These are phyloP conservation scores for Boletus sp. DNA, from an alignment of 1,284 basidiomycete genomes.

Conservation along the genomic window DNA sequence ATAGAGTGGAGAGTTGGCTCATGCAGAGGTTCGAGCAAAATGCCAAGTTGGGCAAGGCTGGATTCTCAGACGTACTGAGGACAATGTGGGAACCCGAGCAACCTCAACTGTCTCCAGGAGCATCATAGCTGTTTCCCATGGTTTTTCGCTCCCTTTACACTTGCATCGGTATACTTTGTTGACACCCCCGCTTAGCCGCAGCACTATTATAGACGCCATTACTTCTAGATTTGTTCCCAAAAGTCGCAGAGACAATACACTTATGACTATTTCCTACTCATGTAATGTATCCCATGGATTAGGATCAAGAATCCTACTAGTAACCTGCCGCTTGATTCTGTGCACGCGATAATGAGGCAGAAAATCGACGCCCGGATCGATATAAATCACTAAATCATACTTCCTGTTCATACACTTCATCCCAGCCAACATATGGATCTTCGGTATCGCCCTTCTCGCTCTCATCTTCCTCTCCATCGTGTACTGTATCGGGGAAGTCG, in stretches of 20 bases:
- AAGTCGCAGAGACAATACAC: conserved; percentile 30
- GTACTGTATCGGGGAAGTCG: conserved; percentile 15
- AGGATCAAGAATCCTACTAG: conserved; percentile 1
- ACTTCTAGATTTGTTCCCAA: conserved; percentile 30
- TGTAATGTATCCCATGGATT: conserved; percentile 26
- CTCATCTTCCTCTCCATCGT: conserved; percentile 34
- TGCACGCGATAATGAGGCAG: neutral
- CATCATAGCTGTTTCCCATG: conserved; percentile 19
- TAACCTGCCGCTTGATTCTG: conserved; percentile 1
- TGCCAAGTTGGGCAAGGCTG: conserved; percentile 82
- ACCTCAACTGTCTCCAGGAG: conserved; percentile 36
- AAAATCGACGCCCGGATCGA: neutral
- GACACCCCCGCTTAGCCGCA: conserved; percentile 12
- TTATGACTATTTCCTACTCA: conserved; percentile 37
- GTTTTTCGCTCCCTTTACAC: conserved; percentile 1
- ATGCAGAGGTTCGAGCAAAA: conserved; percentile 88
- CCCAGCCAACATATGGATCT: conserved; percentile 39
- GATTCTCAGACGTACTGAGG: conserved; percentile 85
- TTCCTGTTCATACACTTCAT: conserved; percentile 48
- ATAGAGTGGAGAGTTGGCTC: conserved; percentile 81
- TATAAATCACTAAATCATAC: conserved; percentile 30
- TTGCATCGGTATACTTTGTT: conserved; percentile 8
- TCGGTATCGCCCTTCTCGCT: conserved; percentile 41
- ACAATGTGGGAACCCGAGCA: conserved; percentile 68
- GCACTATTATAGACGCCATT: conserved; percentile 26